phyloP scores from a whole-genome alignment of 148 eudicot genomes.

The Drosera capensis region DNA sequence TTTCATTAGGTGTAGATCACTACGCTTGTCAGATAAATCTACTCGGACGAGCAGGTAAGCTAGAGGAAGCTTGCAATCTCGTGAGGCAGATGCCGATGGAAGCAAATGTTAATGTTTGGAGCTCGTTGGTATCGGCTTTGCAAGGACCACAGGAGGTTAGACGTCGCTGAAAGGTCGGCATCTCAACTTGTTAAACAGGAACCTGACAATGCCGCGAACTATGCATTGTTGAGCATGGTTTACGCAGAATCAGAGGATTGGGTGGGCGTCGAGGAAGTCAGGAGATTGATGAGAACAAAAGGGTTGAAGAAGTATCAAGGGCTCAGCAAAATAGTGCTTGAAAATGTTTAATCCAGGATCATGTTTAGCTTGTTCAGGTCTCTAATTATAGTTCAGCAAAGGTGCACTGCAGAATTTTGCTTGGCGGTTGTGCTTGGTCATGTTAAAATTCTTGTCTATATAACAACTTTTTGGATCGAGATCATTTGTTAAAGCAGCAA shows the following conservation, averaged over 20 bases:
- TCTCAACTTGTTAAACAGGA: constrained; percentile 15
- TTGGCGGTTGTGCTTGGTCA: too few relatives aligned
- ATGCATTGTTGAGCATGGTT: constrained; percentile 25
- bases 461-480: too few relatives aligned
- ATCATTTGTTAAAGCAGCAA: too few relatives aligned
- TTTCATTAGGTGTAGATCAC: constrained; percentile 15
- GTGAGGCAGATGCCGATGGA: constrained; percentile 26
- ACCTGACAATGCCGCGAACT: constrained; percentile 32
- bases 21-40: constrained; percentile 40
- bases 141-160: constrained; percentile 30
- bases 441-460: too few relatives aligned
- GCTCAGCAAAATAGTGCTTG: constrained; percentile 19
- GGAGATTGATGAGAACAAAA: constrained; percentile 20
- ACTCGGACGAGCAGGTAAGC: constrained; percentile 32
- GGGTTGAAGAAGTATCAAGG: constrained; percentile 24
- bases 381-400: too few relatives aligned
- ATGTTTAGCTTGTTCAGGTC: too few relatives aligned
- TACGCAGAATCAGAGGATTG: constrained; percentile 34
- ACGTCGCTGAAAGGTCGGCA: constrained; percentile 22
- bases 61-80: constrained; percentile 31
- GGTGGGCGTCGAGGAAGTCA: constrained; percentile 20
- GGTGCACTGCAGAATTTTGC: too few relatives aligned
- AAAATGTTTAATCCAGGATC: constrained; percentile 1
- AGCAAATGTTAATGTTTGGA: constrained; percentile 26
- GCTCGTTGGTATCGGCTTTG: constrained; percentile 37